Conservation (phyloP, 148 eudicot species). For the Vaccinium myrtillus region DNA sequence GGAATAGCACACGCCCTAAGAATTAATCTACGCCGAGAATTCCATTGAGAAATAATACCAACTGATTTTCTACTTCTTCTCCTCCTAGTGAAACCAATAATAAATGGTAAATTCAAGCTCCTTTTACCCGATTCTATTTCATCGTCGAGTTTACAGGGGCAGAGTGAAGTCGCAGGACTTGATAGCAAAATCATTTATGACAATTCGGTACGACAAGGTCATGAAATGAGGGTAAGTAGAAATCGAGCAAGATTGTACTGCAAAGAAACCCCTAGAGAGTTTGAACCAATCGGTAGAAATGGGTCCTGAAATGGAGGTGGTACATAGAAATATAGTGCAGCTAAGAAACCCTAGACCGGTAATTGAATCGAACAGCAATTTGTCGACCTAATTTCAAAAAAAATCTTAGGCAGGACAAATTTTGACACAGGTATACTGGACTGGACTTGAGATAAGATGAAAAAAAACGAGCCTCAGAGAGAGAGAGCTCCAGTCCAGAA, state of each 20-base stretch:
- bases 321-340: conserved; percentile 14
- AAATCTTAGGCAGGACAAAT: conserved; percentile 17
- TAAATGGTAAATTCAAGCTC: conserved; percentile 19
- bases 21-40: conserved; percentile 15
- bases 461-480: neutral
- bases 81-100: conserved; percentile 18
- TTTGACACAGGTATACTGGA: neutral
- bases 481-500: too few species aligned
- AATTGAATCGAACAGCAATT: neutral
- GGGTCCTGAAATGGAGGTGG: conserved; percentile 24
- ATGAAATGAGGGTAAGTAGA: conserved; percentile 23
- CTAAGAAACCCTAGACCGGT: neutral
- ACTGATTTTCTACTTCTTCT: conserved; percentile 22
- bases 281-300: neutral
- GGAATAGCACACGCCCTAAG: conserved; percentile 40
- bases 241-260: conserved; percentile 5
- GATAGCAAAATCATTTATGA: conserved; percentile 40
- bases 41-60: conserved; percentile 12
- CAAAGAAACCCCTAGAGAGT: neutral
- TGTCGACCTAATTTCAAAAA: neutral
- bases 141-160: conserved; percentile 32
- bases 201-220: conserved; percentile 26
- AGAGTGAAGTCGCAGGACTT: conserved; percentile 16
- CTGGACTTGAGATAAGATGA: conserved; percentile 7
- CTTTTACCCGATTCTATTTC: neutral